These are phyloP conservation scores for Aspergillus pseudonomiae DNA, from an alignment of 2,329 filamentous ascomycete species.

Conservation along the genomic window DNA sequence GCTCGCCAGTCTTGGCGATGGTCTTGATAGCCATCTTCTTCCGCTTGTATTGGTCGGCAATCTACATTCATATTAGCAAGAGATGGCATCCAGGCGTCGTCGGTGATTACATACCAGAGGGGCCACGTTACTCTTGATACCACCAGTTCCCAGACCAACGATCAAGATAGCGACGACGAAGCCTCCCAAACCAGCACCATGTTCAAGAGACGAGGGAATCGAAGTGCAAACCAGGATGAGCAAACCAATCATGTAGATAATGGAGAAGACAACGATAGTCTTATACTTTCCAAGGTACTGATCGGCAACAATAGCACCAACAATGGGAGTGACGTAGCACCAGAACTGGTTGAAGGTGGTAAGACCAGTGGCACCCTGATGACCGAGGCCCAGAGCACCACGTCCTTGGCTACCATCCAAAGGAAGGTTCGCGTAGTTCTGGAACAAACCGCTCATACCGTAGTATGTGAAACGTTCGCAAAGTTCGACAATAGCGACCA, in stretches of 20 bases:
- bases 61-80: conserved; percentile 34
- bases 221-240: conserved; percentile 59
- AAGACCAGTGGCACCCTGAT: conserved; percentile 52
- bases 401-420: conserved; percentile 42
- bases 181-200: conserved; percentile 57
- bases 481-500: conserved; percentile 61
- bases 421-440: conserved; percentile 57
- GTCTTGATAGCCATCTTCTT: conserved; percentile 55
- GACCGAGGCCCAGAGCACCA: conserved; percentile 48
- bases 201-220: conserved; percentile 53
- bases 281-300: conserved; percentile 64
- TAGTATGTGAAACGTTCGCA: conserved; percentile 64
- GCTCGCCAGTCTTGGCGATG: conserved; percentile 48
- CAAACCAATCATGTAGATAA: conserved; percentile 62
- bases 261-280: conserved; percentile 59
- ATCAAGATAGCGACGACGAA: conserved; percentile 61
- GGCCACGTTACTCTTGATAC: conserved; percentile 69
- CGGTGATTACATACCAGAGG: conserved; percentile 40
- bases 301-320: conserved; percentile 63
- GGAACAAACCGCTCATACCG: conserved; percentile 57
- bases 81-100: background rate
- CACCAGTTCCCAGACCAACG: conserved; percentile 68
- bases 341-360: conserved; percentile 60
- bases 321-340: conserved; percentile 61
- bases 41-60: conserved; percentile 67